Base-by-base conservation (phyloP, 352 stramenopile species). In the Pythium folliculosum region DNA sequence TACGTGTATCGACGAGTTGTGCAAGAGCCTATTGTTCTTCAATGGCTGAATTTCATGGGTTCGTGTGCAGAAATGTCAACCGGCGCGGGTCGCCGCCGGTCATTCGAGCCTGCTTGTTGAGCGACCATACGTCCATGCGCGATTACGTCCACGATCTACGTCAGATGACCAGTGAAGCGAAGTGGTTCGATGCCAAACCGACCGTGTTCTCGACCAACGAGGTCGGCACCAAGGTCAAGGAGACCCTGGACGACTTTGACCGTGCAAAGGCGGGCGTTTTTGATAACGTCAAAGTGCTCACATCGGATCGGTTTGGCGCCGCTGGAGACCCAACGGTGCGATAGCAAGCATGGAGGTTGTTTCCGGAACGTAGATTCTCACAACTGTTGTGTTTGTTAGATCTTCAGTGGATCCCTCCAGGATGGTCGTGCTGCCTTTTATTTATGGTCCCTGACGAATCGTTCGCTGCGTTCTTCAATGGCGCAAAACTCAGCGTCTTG, bases 81-180 rank as follows among this genome's bases (percentile, higher is more conserved):
- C 83, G 88, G 23, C 82, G 88, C 60, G 88, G 88, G 6, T 84
- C 82, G 5, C 88, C 88, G n/a, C 88, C 88, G 32, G 88, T 89
- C 9, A 95, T 95, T 48, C 86, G 88, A 8, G 86, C 85, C 3
- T 96, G 86, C 27, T 64, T 96, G 32, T 63, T 94, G 59, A 93
- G 86, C 67, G 88, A 96, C 37, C 84, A 84, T 51, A 94, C 85
- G 13, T 93, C 87, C 4, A 90, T 96, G 78, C 86, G 86, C 16
- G 86, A 96, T 70, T 96, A 96, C 38, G 83, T 94, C 30, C 77
- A 86, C 51, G 87, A 95, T 76, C 69, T 96, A 49, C 90, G 90
- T 49, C 70, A 79, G 23, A 93, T 96, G 80, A 77, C 83, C 23
- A 69, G 75, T 14, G 88, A 96, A 47, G 77, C 82, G 45, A 82